Percentiles rank a stretch among this genome's conserved stretches.
phyloP scores from a whole-genome alignment of 2,329 filamentous ascomycete genomes.

The Paraconiothyrium brasiliense region DNA sequence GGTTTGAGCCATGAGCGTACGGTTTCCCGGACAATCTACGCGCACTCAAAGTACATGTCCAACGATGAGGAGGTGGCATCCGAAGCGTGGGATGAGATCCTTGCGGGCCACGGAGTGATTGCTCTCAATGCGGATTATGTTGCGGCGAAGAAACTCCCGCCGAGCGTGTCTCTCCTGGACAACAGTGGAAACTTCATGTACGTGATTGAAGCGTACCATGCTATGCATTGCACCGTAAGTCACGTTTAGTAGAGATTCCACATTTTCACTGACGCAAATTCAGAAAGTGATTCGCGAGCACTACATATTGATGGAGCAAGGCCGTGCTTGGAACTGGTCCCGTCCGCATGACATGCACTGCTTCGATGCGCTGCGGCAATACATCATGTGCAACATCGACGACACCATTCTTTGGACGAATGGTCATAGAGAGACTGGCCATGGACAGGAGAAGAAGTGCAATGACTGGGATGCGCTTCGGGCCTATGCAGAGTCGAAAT shows the following conservation, averaged over 20 bases:
- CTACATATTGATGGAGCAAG: constrained; percentile 9
- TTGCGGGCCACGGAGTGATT: constrained; percentile 20
- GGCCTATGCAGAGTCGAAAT: constrained; percentile 16
- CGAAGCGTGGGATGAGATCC: constrained; percentile 18
- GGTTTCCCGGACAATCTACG: constrained; percentile 16
- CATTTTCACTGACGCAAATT: background rate
- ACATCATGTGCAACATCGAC: constrained; percentile 21
- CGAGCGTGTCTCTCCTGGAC: constrained; percentile 15
- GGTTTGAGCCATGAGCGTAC: constrained; percentile 16
- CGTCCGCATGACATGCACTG: constrained; percentile 15
- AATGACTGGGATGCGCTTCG: constrained; percentile 19
- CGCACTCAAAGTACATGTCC: constrained; percentile 19
- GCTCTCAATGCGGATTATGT: constrained; percentile 16
- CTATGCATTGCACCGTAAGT: constrained; percentile 19
- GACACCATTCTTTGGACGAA: constrained; percentile 17
- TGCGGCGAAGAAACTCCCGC: constrained; percentile 14
- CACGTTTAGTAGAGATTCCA: too few relatives aligned
- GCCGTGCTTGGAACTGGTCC: constrained; percentile 15
- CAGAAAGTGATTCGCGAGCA: constrained; percentile 12
- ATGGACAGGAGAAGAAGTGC: constrained; percentile 16
- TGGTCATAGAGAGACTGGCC: constrained; percentile 16
- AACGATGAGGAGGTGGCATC: constrained; percentile 14
- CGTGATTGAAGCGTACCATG: constrained; percentile 23
- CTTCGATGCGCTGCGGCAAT: constrained; percentile 18
- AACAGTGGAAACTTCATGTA: constrained; percentile 15